Evolutionary conservation across 148 eudicot species (phyloP), one percentile per base, ranked within the genome.

Genomic region (Camellia sinensis): DNA sequence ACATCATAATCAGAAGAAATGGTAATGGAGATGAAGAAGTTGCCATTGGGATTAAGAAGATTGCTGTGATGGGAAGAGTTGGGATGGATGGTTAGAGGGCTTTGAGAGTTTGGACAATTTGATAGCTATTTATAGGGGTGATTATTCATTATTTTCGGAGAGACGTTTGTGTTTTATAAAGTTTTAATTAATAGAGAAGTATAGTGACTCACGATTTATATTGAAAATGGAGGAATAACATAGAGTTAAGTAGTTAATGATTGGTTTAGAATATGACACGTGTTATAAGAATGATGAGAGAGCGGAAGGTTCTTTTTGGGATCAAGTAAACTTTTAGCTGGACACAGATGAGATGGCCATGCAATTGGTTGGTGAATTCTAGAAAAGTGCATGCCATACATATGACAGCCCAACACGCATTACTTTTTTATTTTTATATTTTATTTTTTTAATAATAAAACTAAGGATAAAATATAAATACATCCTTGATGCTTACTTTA

Each of bases 241-340:
- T 29, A 29, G 37, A 29, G 1, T 29, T 1, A 29, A 29, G 0
- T 29, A 29, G 1, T 29, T 29, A 29, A 29, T 29, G 37, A 29
- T 29, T 29, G 37, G 1, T 29, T 29, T 29, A 29, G 1, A 29
- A 29, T 29, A 29, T 29, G 1, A 0, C 37, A 29, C 37, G 37
- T 29, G 37, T 29, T 29, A 44, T 21, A 40, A 3, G 64, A 73
- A 7, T 7, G 22, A 37, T 29, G 10, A 41, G 41, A 29, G 37
- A 7, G 40, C 52, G 76, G 76, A 73, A 73, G 64, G 76, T 73
- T 73, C 76, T 54, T 21, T 3, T 19, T 41, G 6, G 14, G 3
- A 46, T 7, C 9, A 70, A 48, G 53, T 12, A 29, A 56, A 56
- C 41, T 81, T 68, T 67, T 56, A 81, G 80, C 84, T 81, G 84